A percentile compares a stretch with the other conserved stretches of the same genome.
Evolutionary conservation across 2,329 filamentous ascomycete species (phyloP).

Genomic region (Ascochyta viciae-villosae): DNA sequence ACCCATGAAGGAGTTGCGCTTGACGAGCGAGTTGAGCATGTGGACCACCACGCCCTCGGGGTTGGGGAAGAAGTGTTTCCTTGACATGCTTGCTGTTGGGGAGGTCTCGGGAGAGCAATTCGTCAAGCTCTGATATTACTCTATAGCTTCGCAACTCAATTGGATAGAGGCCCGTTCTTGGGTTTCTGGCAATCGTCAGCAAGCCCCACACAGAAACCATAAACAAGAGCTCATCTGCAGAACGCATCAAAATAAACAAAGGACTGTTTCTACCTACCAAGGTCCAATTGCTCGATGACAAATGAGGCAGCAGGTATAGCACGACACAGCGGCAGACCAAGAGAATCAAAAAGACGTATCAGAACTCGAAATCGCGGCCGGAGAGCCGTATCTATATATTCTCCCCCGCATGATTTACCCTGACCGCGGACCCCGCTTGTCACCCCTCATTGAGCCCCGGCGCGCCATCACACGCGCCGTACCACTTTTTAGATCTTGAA

Average conservation of each 20-base stretch:
- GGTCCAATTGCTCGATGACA: neutral
- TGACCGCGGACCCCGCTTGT: slow-evolving; percentile 17
- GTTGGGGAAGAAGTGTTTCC: slow-evolving; percentile 62
- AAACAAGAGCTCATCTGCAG: neutral
- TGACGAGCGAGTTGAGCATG: slow-evolving; percentile 56
- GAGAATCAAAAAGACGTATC: neutral
- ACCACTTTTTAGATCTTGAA: neutral
- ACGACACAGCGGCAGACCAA: neutral
- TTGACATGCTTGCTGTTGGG: slow-evolving; percentile 51
- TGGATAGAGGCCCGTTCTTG: neutral
- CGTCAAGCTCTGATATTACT: neutral
- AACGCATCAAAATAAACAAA: neutral
- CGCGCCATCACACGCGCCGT: slow-evolving; percentile 10
- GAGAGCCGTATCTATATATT: slow-evolving; percentile 16
- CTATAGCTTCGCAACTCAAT: neutral
- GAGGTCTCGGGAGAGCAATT: no score
- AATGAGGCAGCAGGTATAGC: neutral
- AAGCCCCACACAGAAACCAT: neutral
- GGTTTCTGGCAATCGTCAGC: neutral
- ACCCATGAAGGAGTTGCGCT: slow-evolving; percentile 52
- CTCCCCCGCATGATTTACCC: slow-evolving; percentile 18
- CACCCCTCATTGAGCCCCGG: slow-evolving; percentile 17
- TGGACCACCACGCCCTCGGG: slow-evolving; percentile 60
- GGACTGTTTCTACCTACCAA: neutral
- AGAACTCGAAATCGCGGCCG: neutral